These are phyloP conservation scores for Choiromyces venosus DNA, from an alignment of 495 filamentous ascomycete species.

Conservation along the genomic window DNA sequence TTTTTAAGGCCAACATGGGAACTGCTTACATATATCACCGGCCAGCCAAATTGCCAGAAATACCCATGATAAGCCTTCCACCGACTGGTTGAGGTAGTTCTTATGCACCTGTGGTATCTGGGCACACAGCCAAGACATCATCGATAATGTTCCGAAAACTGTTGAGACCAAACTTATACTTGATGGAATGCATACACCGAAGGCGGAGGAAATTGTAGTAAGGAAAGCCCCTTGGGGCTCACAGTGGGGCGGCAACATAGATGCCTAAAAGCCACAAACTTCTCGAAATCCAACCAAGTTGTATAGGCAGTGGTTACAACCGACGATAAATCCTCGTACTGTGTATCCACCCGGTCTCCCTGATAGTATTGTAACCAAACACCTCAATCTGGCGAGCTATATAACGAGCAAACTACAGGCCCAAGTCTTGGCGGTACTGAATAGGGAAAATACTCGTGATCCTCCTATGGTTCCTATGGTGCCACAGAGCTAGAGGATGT, in stretches of 20 bases:
- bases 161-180: constrained; percentile 56
- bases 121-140: constrained; percentile 70
- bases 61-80: constrained; percentile 62
- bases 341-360: not conserved
- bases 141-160: constrained; percentile 59
- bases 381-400: not conserved
- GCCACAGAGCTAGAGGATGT: not conserved
- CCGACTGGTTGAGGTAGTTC: constrained; percentile 61
- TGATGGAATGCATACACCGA: not conserved
- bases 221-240: not conserved
- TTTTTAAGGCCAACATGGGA: not conserved
- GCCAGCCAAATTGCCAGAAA: constrained; percentile 67
- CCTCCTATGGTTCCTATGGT: not conserved
- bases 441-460: not conserved
- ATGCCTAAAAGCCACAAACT: not conserved
- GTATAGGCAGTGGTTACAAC: not conserved
- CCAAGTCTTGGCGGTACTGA: not conserved
- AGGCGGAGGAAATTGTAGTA: not conserved
- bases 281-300: not conserved
- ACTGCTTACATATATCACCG: constrained; percentile 54
- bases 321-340: not conserved
- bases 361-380: not conserved
- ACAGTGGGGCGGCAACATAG: not conserved
- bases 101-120: constrained; percentile 70
- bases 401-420: not conserved